These are phyloP conservation scores for Phytophthora agathidicida DNA, from an alignment of 352 stramenopile genomes.

Conservation along the genomic window DNA sequence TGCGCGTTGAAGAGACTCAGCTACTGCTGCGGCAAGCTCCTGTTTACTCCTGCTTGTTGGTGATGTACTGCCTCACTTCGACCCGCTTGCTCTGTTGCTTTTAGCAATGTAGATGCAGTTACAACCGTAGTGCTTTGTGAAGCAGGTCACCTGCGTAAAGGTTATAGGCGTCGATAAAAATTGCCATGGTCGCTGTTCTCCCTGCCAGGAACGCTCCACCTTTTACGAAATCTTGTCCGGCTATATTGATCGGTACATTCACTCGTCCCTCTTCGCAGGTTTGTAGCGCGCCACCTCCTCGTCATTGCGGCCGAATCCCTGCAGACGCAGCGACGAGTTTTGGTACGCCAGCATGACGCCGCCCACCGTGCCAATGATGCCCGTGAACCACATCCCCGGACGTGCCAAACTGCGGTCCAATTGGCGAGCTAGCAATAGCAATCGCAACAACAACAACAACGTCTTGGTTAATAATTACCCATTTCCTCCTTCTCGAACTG, in stretches of 20 bases:
- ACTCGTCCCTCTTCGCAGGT: constrained; percentile 4
- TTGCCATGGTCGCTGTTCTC: no score
- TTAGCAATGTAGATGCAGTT: no score
- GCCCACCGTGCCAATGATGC: constrained; percentile 66
- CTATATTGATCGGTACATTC: neutral
- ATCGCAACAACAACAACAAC: constrained; percentile 3
- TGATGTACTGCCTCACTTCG: constrained; percentile 76
- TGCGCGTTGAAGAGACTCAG: neutral
- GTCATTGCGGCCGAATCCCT: constrained; percentile 80
- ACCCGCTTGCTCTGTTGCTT: no score
- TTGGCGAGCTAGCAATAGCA: constrained; percentile 47
- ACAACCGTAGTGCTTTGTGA: no score
- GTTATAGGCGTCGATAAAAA: no score
- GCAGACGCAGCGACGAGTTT: constrained; percentile 80
- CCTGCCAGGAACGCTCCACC: no score
- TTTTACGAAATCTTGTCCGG: no score
- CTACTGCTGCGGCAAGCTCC: neutral
- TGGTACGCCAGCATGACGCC: constrained; percentile 73
- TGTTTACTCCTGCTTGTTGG: constrained; percentile 36
- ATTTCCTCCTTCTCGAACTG: neutral
- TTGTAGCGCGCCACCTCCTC: constrained; percentile 67
- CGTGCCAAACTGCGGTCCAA: constrained; percentile 64
- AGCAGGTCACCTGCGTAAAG: no score
- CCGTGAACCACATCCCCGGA: constrained; percentile 80
- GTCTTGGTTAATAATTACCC: neutral